Evolutionary conservation across 1,284 basidiomycete genomes (phyloP), one percentile per base, ranked within the genome.

Genomic region (Leccinum angustisporum): DNA sequence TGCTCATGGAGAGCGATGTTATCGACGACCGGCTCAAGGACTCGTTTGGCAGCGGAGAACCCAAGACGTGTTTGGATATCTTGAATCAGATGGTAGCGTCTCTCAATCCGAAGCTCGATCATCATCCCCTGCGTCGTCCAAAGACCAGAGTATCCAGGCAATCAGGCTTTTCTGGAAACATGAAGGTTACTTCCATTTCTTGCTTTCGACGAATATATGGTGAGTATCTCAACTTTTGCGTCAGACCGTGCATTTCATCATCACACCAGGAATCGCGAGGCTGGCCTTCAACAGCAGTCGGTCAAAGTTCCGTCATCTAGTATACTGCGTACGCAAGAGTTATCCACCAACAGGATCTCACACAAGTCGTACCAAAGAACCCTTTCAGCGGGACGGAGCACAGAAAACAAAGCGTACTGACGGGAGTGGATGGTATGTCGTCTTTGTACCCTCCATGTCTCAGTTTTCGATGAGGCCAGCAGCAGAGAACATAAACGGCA

Each of bases 341-440:
- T 7, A 21, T 0, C 21, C 1, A 3, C n/a, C 5, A 11, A 52
- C 18, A 33, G 16, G 58, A 10, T 14, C 13, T 10, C 38, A 11
- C 10, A 9, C 25, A n/a, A 21, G 14, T 21, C 13, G 18, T 1
- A 11, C 13, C 18, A 8, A 21, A 3, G 4, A 33, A 8, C 4
- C 4, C 4, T 18, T 54, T 33, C 10, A 54, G n/a, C 38, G 38
- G 2, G 9, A 4, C 10, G 5, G 38, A 54, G 14, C 33, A 7
- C 33, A n/a, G 21, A 21, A 4, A 16, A 10, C 21, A 34, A 30
- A 51, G 0, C 21, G 4, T 1, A 38, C 6, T 5, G 34, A 10
- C 4, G 2, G 18, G 38, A 4, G 13, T 61, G 6, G 18, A 64
- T 36, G 14, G 61, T 64, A 36, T 13, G 61, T 64, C 1, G 18